These are phyloP conservation scores for Ambrosiella xylebori DNA, from an alignment of 2,329 filamentous ascomycete genomes.

Conservation along the genomic window DNA sequence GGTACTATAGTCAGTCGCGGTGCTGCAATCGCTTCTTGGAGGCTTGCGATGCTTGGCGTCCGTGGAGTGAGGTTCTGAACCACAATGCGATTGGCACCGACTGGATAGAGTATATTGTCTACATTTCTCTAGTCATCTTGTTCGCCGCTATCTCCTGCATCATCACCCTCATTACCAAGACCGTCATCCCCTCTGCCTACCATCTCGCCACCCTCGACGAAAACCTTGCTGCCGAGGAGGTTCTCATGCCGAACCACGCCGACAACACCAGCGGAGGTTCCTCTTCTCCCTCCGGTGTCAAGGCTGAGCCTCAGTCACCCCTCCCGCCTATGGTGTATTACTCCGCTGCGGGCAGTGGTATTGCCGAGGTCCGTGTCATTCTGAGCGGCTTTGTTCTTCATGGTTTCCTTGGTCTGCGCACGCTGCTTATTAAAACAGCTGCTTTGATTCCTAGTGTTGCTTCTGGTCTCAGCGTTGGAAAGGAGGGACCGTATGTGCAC, in stretches of 20 bases:
- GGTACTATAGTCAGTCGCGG: constrained; percentile 56
- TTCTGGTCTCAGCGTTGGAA: constrained; percentile 83
- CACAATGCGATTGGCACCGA: constrained; percentile 28
- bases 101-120: constrained; percentile 66
- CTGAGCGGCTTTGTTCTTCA: constrained; percentile 95
- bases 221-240: constrained; percentile 57
- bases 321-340: constrained; percentile 76
- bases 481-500: constrained; percentile 93
- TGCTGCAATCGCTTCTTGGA: constrained; percentile 33
- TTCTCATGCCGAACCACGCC: constrained; percentile 23
- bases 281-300: constrained; percentile 12
- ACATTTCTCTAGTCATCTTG: constrained; percentile 51
- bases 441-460: constrained; percentile 77
- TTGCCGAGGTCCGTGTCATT: constrained; percentile 93
- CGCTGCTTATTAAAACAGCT: constrained; percentile 67
- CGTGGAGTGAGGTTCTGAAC: constrained; percentile 35
- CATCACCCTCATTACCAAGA: constrained; percentile 79
- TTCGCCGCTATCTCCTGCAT: constrained; percentile 59
- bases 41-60: constrained; percentile 38
- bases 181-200: constrained; percentile 75
- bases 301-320: constrained; percentile 23
- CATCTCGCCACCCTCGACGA: constrained; percentile 81
- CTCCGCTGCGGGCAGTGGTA: constrained; percentile 85
- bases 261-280: constrained; percentile 21
- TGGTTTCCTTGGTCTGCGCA: constrained; percentile 80